phyloP scores from a whole-genome alignment of 805 yeast genomes.

The Candida coleopterorum region DNA sequence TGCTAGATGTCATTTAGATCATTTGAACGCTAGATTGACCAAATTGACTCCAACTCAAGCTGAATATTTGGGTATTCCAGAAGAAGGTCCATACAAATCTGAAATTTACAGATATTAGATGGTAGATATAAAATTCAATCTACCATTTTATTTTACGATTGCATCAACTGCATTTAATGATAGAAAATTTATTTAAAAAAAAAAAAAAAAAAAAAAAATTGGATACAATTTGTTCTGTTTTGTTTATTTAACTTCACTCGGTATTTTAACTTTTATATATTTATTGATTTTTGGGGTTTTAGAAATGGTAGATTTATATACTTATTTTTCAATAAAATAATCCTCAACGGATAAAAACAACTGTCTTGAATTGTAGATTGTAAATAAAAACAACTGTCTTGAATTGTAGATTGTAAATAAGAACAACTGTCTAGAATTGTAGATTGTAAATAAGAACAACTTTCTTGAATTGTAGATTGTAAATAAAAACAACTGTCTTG shows the following conservation, averaged over 20 bases:
- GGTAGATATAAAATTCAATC: not conserved
- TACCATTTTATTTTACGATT: constrained; percentile 11
- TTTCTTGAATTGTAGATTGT: too few species aligned
- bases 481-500: too few species aligned
- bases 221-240: too few species aligned
- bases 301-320: constrained; percentile 22
- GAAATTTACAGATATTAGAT: constrained; percentile 93
- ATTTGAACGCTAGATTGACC: constrained; percentile 87
- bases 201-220: constrained; percentile 4
- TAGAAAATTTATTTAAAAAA: constrained; percentile 1
- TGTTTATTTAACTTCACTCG: constrained; percentile 6
- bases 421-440: too few species aligned
- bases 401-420: too few species aligned
- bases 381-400: too few species aligned
- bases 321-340: constrained; percentile 23
- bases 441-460: too few species aligned
- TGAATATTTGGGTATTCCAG: constrained; percentile 88
- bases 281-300: constrained; percentile 7
- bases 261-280: constrained; percentile 6
- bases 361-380: too few species aligned
- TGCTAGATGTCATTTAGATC: constrained; percentile 93
- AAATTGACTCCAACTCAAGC: constrained; percentile 75
- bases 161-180: constrained; percentile 43
- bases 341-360: constrained; percentile 35
- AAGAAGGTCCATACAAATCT: constrained; percentile 95